phyloP scores from a whole-genome alignment of 2,329 filamentous ascomycete genomes.

The Fusarium heterosporum region DNA sequence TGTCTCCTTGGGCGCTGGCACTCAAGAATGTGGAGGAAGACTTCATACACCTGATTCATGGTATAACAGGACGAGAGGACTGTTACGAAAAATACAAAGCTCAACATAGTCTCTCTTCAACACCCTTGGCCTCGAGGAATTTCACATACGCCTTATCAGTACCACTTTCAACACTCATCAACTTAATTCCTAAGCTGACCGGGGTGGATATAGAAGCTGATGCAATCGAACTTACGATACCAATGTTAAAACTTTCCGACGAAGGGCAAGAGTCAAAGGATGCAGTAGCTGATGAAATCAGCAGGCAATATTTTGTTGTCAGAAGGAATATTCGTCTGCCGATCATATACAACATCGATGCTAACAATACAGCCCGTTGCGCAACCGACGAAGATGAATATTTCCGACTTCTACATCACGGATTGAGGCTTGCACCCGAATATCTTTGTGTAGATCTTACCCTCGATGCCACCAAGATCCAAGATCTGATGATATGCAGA shows the following conservation, averaged over 20 bases:
- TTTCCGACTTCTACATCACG: background rate
- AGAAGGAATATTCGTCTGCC: background rate
- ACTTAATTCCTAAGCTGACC: background rate
- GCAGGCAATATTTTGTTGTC: background rate
- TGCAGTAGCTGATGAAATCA: background rate
- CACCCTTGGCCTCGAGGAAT: background rate
- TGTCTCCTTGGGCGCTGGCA: conserved; percentile 5
- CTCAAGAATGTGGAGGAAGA: conserved; percentile 18
- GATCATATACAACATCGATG: background rate
- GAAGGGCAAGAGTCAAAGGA: rapidly evolving
- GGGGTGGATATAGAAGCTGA: conserved; percentile 8
- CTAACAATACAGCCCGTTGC: rapidly evolving
- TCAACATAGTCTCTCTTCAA: background rate
- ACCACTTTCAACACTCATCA: background rate
- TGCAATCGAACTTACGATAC: background rate
- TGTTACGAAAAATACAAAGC: conserved; percentile 2
- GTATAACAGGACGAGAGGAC: background rate
- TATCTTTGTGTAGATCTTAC: conserved; percentile 5
- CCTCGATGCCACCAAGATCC: background rate
- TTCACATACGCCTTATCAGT: background rate
- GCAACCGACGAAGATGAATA: background rate
- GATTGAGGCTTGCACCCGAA: background rate
- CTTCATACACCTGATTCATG: conserved; percentile 5
- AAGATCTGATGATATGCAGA: background rate
- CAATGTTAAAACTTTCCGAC: background rate